Base-by-base conservation (phyloP, 1,139 yeast genomes). In the Arxiozyma slooffiae region DNA sequence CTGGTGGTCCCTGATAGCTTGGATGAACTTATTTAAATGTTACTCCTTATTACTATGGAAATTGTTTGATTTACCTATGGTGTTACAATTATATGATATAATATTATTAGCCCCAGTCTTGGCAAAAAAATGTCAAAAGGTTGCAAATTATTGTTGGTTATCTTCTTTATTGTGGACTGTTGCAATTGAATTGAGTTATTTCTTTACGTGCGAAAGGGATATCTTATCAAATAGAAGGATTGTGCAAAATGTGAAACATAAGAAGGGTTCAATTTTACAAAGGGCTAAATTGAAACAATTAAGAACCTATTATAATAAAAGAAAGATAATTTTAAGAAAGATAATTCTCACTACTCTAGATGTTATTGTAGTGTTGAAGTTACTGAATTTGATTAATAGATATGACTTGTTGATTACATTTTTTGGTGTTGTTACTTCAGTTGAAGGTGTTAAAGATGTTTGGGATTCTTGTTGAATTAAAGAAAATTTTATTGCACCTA, bases 31-130 rank as follows among this genome's bases (percentile, higher is more conserved):
- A 34, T 34, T 42, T 17, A 42, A 38, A 21, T 14, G 6, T 34
- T 34, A 42, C n/a, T 42, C 45, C n/a, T 42, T 34, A n/a, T 34
- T 42, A 20, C 20, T 42, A 7, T 42, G 45, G 45, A 37, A 42
- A 34, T 14, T 42, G 7, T 21, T 42, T 20, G 45, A 42, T 34
- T 20, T 34, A 21, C 20, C 21, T 14, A 42, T 30, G 30, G 36
- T 42, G 14, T 16, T 42, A 7, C 14, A 14, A 17, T 30, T 20
- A 18, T 42, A 30, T 6, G 36, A 34, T 16, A 11, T 42, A 9
- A 23, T 20, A 23, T 5, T 18, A 20, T 20, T 23, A 42, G 30
- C 45, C 16, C n/a, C 22, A n/a, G 1, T 20, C 9, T 4, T 30
- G 21, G 23, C 45, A 16, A n/a, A 30, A 3, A 42, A n/a, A 7